phyloP scores from a whole-genome alignment of 305 asterid species.

The Fraxinus albicans region DNA sequence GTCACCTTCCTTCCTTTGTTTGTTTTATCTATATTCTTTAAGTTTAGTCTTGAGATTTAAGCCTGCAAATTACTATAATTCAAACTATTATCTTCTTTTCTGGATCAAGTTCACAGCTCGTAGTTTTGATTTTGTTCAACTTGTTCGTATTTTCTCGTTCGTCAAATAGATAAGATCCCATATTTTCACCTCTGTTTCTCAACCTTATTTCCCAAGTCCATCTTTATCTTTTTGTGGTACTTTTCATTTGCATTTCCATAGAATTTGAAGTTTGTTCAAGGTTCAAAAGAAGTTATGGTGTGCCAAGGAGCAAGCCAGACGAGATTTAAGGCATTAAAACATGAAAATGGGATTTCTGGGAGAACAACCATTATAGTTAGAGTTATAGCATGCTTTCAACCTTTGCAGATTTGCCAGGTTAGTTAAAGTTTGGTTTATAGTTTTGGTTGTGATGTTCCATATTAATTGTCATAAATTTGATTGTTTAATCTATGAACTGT shows the following conservation, averaged over 20 bases:
- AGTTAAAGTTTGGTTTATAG: conserved; percentile 18
- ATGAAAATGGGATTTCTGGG: conserved; percentile 73
- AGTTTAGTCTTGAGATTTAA: conserved; percentile 24
- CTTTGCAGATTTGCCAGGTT: conserved; percentile 81
- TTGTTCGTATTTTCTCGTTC: not conserved
- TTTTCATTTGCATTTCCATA: conserved; percentile 23
- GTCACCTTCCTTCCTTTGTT: conserved; percentile 41
- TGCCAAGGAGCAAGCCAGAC: conserved; percentile 84
- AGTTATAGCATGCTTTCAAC: conserved; percentile 84
- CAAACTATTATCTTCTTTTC: not conserved
- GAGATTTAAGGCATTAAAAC: conserved; percentile 68
- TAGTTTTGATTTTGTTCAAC: not conserved
- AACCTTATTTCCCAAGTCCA: not conserved
- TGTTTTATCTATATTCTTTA: conserved; percentile 54
- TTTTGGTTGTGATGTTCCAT: conserved; percentile 8
- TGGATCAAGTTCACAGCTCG: not conserved
- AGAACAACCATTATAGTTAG: conserved; percentile 72
- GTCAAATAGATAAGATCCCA: not conserved
- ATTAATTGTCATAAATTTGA: conserved; percentile 1
- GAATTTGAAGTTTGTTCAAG: conserved; percentile 30
- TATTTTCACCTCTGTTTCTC: conserved; percentile 1
- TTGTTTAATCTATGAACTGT: not conserved
- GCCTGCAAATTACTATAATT: not conserved
- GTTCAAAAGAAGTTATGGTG: conserved; percentile 74
- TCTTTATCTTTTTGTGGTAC: conserved; percentile 10